Conservation (phyloP, 257 asterid genomes). For the Solanum pinnatisectum region DNA sequence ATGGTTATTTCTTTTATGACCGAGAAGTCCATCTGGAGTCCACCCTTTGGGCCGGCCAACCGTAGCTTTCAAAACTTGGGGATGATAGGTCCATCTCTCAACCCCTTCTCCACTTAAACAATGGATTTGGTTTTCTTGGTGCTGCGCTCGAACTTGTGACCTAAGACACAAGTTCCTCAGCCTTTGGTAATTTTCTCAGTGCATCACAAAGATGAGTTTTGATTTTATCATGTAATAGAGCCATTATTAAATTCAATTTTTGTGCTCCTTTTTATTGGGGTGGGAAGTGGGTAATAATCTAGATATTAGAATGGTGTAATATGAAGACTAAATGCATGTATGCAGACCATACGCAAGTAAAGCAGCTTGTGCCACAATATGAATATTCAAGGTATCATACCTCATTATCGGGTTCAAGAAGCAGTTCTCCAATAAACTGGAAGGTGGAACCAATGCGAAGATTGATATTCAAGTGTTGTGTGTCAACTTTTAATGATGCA, state of each 20-base stretch:
- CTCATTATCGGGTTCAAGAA: constrained; percentile 47
- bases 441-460: constrained; percentile 57
- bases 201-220: not conserved
- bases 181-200: not conserved
- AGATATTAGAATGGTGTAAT: not conserved
- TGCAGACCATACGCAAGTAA: not conserved
- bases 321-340: not conserved
- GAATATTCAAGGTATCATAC: constrained; percentile 21
- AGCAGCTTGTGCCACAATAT: not conserved
- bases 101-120: not conserved
- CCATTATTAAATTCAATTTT: not conserved
- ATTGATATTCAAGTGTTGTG: constrained; percentile 52
- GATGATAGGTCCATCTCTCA: not conserved
- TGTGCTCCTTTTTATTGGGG: not conserved
- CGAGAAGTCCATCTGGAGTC: not conserved
- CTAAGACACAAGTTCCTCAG: not conserved
- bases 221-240: not conserved
- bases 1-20: not conserved
- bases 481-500: constrained; percentile 53
- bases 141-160: not conserved
- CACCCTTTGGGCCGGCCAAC: not conserved
- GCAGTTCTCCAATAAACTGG: constrained; percentile 88
- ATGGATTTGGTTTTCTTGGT: not conserved
- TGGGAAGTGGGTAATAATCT: not conserved
- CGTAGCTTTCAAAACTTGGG: not conserved